Base-by-base conservation (phyloP, 257 asterid species). In the Paulownia fortunei region DNA sequence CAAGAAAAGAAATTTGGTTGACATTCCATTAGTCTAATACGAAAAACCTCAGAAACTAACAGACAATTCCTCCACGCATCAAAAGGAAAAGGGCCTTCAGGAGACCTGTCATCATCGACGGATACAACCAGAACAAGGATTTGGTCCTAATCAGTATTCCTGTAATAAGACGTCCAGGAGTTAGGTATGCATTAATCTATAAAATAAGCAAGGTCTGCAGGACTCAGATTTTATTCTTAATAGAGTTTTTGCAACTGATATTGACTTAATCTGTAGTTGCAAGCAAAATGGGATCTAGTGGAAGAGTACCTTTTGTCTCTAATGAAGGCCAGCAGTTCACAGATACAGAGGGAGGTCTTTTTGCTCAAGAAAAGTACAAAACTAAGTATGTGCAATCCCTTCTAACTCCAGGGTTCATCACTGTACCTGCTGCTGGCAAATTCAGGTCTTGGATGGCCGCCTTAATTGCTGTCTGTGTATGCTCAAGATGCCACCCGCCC, bases 181-280 rank as follows among this genome's bases (percentile, higher is more conserved):
- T 76, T 76, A 75, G 36, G 26, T 58, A 51, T 15, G 42, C 27
- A 23, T 21, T 19, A 61, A 44, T 5, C 27, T 6, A 24, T 66
- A 13, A 76, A 76, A 66, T 67, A 54, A 66, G 26, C 42, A 19
- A 16, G 56, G 80, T 52, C 60, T 67, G 81, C 51, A 67, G 36
- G 44, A 30, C 59, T 54, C n/a, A 41, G 74, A 58, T 55, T 54
- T 37, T 41, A 24, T 39, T 41, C 51, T 24, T 51, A 15, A 61
- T 66, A 6, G 46, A 71, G 18, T 52, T 30, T 21, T 34, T 10
- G 24, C 18, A 39, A 3, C 9, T 18, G 11, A 54, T 6, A 37
- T 34, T 63, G 52, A 61, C 72, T 32, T 44, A 2, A 62, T 62
- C 41, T 30, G 21, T 63, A 19, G 61, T 11, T 30, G 23, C 32